Evolutionary conservation across 148 eudicot species (phyloP).

Genomic region (Salicornia ramosissima): DNA sequence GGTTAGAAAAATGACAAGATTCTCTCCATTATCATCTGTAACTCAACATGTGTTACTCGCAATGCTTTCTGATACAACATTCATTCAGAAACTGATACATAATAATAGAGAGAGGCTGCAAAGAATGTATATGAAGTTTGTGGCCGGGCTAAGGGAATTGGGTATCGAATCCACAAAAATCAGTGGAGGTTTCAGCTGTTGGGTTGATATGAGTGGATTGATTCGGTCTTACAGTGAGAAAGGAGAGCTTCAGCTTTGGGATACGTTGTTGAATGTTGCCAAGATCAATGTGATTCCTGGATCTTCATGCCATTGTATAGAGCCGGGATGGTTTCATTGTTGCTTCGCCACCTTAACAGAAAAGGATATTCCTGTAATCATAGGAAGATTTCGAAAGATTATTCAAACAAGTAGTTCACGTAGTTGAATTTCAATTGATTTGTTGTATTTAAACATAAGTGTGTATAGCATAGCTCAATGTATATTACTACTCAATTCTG

Average conservation of each 20-base stretch:
- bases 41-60: conserved; percentile 60
- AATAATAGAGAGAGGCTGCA: conserved; percentile 49
- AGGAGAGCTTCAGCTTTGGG: conserved; percentile 94
- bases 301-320: conserved; percentile 84
- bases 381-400: conserved; percentile 61
- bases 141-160: conserved; percentile 49
- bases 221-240: conserved; percentile 77
- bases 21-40: conserved; percentile 57
- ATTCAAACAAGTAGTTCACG: conserved; percentile 44
- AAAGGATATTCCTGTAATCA: conserved; percentile 55
- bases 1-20: conserved; percentile 62
- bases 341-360: conserved; percentile 62
- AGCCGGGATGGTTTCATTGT: conserved; percentile 88
- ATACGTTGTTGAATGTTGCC: conserved; percentile 65
- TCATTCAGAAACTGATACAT: conserved; percentile 40
- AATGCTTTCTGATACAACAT: conserved; percentile 60
- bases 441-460: conserved; percentile 29
- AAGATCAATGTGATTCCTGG: conserved; percentile 79
- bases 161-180: conserved; percentile 65
- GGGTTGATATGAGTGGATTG: conserved; percentile 84
- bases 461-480: conserved; percentile 25
- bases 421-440: conserved; percentile 32
- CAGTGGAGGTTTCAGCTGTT: conserved; percentile 62
- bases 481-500: conserved; percentile 4
- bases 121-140: conserved; percentile 41